Conservation (phyloP, 805 yeast genomes). For the Starmerella sirachaensis region DNA sequence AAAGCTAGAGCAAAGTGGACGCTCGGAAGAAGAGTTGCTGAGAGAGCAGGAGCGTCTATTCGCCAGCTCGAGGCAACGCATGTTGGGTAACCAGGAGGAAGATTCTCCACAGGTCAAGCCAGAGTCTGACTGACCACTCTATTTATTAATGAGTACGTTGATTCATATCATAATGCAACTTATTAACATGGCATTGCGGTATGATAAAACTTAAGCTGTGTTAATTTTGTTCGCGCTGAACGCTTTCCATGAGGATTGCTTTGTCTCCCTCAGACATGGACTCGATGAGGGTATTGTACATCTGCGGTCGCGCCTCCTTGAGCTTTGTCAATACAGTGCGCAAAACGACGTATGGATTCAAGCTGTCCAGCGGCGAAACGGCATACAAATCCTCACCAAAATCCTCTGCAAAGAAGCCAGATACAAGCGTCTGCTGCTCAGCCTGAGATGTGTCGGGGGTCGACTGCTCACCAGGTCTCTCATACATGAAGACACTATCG, state of each 20-base stretch:
- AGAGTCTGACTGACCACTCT: background rate
- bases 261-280: conserved; percentile 31
- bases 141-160: background rate
- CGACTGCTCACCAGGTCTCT: conserved; percentile 12
- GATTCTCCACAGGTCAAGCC: conserved; percentile 3
- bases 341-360: conserved; percentile 61
- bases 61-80: conserved; percentile 28
- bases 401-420: conserved; percentile 43
- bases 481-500: conserved; percentile 14
- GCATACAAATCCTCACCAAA: conserved; percentile 72
- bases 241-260: conserved; percentile 26
- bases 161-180: no score
- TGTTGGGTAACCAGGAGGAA: conserved; percentile 17
- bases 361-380: conserved; percentile 63
- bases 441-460: background rate
- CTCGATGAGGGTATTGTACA: conserved; percentile 41
- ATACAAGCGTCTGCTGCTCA: background rate
- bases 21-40: conserved; percentile 82
- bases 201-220: background rate
- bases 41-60: conserved; percentile 88
- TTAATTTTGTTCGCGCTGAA: conserved; percentile 20
- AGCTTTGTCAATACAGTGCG: conserved; percentile 41
- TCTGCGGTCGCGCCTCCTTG: conserved; percentile 37
- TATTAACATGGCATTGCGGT: no score
- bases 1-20: conserved; percentile 85